Base-by-base conservation (phyloP, 2,329 filamentous ascomycete species). In the Cytospora piceicola region DNA sequence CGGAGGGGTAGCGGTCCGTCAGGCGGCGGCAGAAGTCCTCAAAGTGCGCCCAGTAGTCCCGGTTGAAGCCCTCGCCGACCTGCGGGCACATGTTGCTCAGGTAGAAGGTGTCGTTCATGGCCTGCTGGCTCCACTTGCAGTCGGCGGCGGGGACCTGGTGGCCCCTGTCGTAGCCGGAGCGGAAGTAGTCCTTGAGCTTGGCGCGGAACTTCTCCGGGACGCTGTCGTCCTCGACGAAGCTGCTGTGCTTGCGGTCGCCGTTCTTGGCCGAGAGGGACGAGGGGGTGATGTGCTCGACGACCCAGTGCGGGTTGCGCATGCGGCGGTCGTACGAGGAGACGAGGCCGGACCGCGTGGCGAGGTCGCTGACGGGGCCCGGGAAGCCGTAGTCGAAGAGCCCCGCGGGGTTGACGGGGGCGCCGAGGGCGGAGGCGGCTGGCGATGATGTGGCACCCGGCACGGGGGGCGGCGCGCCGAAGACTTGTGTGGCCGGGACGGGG, bases 1-100 rank as follows among this genome's bases (percentile, higher is more conserved):
- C 94, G 52, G 87, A 91, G 0, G 94, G 94, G 75, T 97, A 99
- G 62, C 82, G 85, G 56, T 82, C 80, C 0, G 94, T 94, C 70
- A 99, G 82, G 22, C 93, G 83, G 12, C 95, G 87, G 80, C 94
- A 97, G 75, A 98, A 99, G 75, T 97, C 94, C 80, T 99, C 95
- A 71, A 99, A 94, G 77, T 99, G 95, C 46, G 95, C 91, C 95
- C 95, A 99, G 85, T 99, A 99, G 81, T 99, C 95, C 60, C 95
- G 87, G 81, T 99, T 99, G 84, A 99, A 99, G 66, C 95, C 95
- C 75, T 97, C 93, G 71, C 95, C 95, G 34, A 99, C 95, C 80
- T 99, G 95, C 36, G 95, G 95, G 75, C 94, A 97, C 94, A 99
- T 99, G 81, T 99, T 99, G 75, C 86, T 90, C 64, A 99, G 85